Conservation (phyloP, 805 yeast genomes). For the Candida namnaoensis region DNA sequence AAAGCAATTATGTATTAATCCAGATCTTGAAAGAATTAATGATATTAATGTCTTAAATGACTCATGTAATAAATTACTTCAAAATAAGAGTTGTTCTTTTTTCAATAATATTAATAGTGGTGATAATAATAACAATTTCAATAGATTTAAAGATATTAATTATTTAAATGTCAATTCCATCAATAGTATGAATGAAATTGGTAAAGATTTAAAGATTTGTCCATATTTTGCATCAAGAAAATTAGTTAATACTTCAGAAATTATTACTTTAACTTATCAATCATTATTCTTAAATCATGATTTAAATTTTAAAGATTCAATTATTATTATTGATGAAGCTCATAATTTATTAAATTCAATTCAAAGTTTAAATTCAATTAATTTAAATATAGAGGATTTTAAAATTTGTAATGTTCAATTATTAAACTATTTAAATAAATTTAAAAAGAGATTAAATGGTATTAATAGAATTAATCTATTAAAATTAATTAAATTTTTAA, state of each 20-base stretch:
- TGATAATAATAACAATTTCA: constrained; percentile 21
- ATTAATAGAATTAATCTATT: constrained; percentile 63
- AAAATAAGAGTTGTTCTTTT: constrained; percentile 9
- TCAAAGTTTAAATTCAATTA: constrained; percentile 56
- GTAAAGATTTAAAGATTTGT: constrained; percentile 49
- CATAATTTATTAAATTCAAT: constrained; percentile 81
- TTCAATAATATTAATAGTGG: constrained; percentile 8
- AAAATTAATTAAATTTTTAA: constrained; percentile 52
- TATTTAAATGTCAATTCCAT: constrained; percentile 61
- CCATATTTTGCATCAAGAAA: constrained; percentile 75
- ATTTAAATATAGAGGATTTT: constrained; percentile 44
- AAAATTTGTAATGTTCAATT: constrained; percentile 36
- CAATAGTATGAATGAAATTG: constrained; percentile 64
- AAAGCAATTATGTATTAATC: constrained; percentile 76
- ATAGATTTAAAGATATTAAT: constrained; percentile 44
- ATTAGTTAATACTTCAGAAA: constrained; percentile 52
- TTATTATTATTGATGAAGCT: constrained; percentile 86
- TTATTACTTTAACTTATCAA: constrained; percentile 82
- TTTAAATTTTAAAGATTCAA: constrained; percentile 49
- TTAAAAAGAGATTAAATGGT: constrained; percentile 55
- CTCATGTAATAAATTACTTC: constrained; percentile 67
- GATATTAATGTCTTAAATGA: constrained; percentile 61
- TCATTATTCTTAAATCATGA: constrained; percentile 51
- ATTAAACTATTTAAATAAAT: constrained; percentile 46
- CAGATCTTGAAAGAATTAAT: constrained; percentile 39